Base-by-base conservation (phyloP, 2,329 filamentous ascomycete genomes). In the Claviceps digitariae region DNA sequence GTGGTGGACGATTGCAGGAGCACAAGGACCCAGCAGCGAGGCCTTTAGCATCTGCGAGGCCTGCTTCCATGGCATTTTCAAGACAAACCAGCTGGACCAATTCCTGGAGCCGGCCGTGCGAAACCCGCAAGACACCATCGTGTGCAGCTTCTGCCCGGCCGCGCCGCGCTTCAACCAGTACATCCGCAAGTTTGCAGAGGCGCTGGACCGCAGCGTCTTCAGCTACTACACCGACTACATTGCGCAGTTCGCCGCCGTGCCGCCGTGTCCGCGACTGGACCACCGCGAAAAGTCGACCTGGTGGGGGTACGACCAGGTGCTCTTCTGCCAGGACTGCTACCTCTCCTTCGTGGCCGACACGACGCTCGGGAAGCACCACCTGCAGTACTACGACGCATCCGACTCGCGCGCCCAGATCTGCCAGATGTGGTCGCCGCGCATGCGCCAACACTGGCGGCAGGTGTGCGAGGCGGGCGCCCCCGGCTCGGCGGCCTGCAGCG, bases 361-460 rank as follows among this genome's bases (percentile, higher is more conserved):
- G 1, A 21, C 57, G 0, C 57, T 69, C 0, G 63, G 62, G 2
- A 41, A 46, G 1, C 51, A 54, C 0, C 53, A 54, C 0, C 53
- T 68, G 21, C 59, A 61, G 0, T 55, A 69, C 43, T 63, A 65
- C 15, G 59, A 50, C 1, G 55, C 53, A 1, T 55, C 57, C 5
- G 60, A 67, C 12, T 56, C 63, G 13, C 58, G 60, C 0, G 44
- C 57, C 1, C 56, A 63, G 6, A 66, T 67, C 41, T 71, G 69
- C 48, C 65, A 66, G 36, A 59, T 70, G 6, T 70, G 67, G 64
- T 68, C 67, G 2, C 63, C 64, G 0, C 64, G 69, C 5, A 70
- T 71, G 67, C 67, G 69, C n/a, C 58, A 49, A 1, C 61, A 67
- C 57, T 71, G 64, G 61, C 56, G 60, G 2, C 56, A 59, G 10